Percentiles rank a stretch among this genome's conserved stretches.
These are phyloP conservation scores for Tulasnella sp. DNA, from an alignment of 768 basidiomycete species.

Conservation along the genomic window DNA sequence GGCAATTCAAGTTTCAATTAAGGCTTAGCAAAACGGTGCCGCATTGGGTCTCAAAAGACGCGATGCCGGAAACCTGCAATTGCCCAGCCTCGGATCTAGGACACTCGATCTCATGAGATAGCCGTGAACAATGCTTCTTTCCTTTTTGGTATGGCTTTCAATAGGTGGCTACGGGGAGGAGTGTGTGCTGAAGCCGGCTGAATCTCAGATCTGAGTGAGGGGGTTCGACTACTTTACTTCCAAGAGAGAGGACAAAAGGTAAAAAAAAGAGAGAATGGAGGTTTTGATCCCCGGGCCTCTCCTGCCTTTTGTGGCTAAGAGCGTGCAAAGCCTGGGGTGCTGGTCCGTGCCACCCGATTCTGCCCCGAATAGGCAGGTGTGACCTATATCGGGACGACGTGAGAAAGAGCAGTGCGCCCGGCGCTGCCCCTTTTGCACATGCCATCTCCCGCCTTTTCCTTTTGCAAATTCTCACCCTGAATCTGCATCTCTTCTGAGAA, in stretches of 20 bases:
- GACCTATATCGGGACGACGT: neutral
- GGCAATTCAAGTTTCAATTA: neutral
- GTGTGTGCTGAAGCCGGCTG: neutral
- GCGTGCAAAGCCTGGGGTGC: too few species aligned
- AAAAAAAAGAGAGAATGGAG: neutral
- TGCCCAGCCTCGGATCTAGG: neutral
- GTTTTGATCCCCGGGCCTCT: neutral
- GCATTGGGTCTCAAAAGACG: neutral
- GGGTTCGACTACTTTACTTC: neutral
- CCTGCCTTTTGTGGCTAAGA: neutral
- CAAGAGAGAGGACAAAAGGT: constrained; percentile 9
- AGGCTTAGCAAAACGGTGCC: neutral
- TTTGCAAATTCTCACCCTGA: neutral
- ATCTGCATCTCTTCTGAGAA: neutral
- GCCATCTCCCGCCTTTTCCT: neutral
- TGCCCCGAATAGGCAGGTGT: neutral
- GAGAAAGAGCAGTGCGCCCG: neutral
- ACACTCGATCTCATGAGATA: neutral
- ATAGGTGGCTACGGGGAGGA: neutral
- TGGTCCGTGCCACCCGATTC: neutral
- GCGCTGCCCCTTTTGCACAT: neutral
- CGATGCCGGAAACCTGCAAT: neutral
- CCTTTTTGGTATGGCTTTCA: neutral
- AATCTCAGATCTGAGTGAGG: neutral
- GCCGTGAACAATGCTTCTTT: neutral